Evolutionary conservation across 345 rosid genomes (phyloP), one percentile per base, ranked within the genome.

Genomic region (Hevea brasiliensis): DNA sequence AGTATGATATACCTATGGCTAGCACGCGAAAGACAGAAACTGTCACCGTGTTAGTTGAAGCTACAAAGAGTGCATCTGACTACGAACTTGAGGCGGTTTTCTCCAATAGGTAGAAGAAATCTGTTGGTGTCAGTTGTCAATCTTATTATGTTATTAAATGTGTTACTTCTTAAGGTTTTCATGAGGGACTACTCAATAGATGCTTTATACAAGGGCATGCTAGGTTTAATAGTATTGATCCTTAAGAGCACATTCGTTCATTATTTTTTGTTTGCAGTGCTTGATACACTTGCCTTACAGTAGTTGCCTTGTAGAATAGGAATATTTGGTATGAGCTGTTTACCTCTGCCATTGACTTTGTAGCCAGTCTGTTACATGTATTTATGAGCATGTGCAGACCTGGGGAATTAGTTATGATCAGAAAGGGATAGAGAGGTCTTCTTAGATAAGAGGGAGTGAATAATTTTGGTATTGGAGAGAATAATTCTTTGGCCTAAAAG

Each of bases 1-100:
- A 93, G 83, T 96, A 96, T 76, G 99, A 96, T 84, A 68, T 93
- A 11, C 92, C 93, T 57, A 88, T 93, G 94, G 96, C 98, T 35
- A 90, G 97, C 56, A 89, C 98, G n/a, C 86, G 97, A 32, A 96
- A 93, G 84, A 86, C 90, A 29, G 99, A 96, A 77, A 92, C 93
- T 51, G 97, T 89, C 70, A 86, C 92, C 14, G 85, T 88, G 54
- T 80, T 96, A 74, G 90, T 85, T 41, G 97, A 96, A 82, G 93
- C 91, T 60, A 90, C 90, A 5, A 93, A 89, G 84, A 80, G 82
- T 40, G 84, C 89, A 26, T 90, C 98, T 65, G 87, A 88, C 73
- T 93, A 85, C 74, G 96, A 93, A 55, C 94, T 96, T 73, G 98
- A 93, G 68, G 89, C 93, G 73, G 67, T 57, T 72, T 92, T 93